Conservation (phyloP, 768 basidiomycete genomes). For the Suillus spraguei region DNA sequence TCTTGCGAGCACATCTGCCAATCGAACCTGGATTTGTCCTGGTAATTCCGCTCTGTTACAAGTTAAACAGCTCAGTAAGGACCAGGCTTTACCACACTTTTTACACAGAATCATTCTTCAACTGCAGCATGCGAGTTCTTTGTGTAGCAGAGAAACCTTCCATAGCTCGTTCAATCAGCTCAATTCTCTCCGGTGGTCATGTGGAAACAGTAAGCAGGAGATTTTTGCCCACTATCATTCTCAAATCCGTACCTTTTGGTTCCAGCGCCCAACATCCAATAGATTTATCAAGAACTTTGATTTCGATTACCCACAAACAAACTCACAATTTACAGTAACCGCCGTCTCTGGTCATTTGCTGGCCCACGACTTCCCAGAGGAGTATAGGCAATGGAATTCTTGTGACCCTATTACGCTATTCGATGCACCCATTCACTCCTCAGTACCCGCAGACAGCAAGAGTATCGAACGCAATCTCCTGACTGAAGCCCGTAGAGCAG, state of each 20-base stretch:
- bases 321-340: conserved; percentile 85
- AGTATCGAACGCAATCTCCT: conserved; percentile 78
- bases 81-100: too few species aligned
- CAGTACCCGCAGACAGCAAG: conserved; percentile 64
- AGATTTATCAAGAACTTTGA: conserved; percentile 92
- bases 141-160: conserved; percentile 99
- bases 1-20: not conserved
- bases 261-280: conserved; percentile 61
- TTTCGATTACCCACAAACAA: conserved; percentile 85
- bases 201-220: conserved; percentile 66
- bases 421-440: conserved; percentile 74
- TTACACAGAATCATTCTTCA: too few species aligned
- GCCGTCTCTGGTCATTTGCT: conserved; percentile 89
- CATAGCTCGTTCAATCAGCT: conserved; percentile 86
- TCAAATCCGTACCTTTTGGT: conserved; percentile 11
- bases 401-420: conserved; percentile 91
- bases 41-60: not conserved
- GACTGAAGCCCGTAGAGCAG: conserved; percentile 69
- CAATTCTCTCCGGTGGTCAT: conserved; percentile 90
- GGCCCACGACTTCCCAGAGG: conserved; percentile 70
- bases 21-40: not conserved
- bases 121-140: conserved; percentile 66
- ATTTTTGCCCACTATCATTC: conserved; percentile 6
- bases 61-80: too few species aligned
- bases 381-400: conserved; percentile 79